A percentile compares a stretch with the other conserved stretches of the same genome.
These are phyloP conservation scores for Sutorius australiensis DNA, from an alignment of 768 basidiomycete genomes.

Conservation along the genomic window DNA sequence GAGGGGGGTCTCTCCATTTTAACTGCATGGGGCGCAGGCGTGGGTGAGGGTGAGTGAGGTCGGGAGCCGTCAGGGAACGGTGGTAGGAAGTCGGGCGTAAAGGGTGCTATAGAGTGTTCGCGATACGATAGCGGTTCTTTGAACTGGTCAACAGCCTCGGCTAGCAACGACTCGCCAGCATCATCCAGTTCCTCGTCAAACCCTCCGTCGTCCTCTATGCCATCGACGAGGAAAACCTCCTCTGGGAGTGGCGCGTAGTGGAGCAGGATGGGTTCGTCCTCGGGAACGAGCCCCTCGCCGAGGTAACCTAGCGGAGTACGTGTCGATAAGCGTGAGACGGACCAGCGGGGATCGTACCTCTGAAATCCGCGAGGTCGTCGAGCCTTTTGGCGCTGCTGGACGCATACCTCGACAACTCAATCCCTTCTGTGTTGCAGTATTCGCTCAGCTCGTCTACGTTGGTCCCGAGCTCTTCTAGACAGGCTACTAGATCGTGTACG, in stretches of 20 bases:
- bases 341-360: conserved; percentile 45
- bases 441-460: conserved; percentile 65
- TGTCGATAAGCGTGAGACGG: background rate
- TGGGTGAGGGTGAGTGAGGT: conserved; percentile 34
- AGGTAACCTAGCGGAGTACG: conserved; percentile 52
- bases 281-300: conserved; percentile 52
- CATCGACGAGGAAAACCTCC: conserved; percentile 5
- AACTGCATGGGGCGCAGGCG: conserved; percentile 32
- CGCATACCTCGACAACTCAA: conserved; percentile 66
- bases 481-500: conserved; percentile 56
- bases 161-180: background rate
- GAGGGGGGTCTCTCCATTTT: conserved; percentile 34
- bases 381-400: conserved; percentile 58
- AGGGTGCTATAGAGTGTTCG: conserved; percentile 30
- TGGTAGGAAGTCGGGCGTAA: conserved; percentile 33
- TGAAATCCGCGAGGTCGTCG: conserved; percentile 72
- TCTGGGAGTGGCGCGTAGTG: conserved; percentile 39
- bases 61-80: conserved; percentile 31
- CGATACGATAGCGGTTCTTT: conserved; percentile 27
- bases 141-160: conserved; percentile 21
- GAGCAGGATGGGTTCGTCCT: conserved; percentile 54
- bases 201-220: conserved; percentile 31
- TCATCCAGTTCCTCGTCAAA: conserved; percentile 29
- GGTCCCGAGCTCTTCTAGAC: conserved; percentile 74
- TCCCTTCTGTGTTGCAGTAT: conserved; percentile 62